Evolutionary conservation across 345 rosid genomes (phyloP).

Genomic region (Eucalyptus leucophloia): DNA sequence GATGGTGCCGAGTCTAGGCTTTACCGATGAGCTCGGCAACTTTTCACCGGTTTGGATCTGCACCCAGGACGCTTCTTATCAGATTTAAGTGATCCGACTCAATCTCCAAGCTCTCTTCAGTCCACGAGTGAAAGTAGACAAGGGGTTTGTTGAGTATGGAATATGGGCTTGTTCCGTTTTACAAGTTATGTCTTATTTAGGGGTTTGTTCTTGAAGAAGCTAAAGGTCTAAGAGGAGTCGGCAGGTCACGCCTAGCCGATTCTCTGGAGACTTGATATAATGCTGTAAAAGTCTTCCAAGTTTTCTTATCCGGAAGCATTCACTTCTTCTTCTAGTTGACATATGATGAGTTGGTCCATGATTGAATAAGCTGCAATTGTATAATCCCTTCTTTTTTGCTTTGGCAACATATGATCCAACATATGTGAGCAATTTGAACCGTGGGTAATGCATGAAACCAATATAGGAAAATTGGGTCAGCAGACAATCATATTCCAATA

Average conservation of each 20-base stretch:
- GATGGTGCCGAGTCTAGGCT: background rate
- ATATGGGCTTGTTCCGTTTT: background rate
- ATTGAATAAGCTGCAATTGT: background rate
- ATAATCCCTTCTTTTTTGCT: background rate
- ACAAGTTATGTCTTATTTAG: background rate
- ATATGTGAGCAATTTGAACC: background rate
- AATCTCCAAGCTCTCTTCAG: background rate
- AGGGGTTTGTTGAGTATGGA: background rate
- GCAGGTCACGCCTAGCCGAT: background rate
- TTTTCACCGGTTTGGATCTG: background rate
- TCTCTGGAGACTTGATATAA: background rate
- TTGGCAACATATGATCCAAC: background rate
- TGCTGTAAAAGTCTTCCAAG: background rate
- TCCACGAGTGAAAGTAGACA: background rate
- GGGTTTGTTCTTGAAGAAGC: background rate
- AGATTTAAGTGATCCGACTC: background rate
- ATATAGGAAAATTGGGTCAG: background rate
- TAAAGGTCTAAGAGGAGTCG: background rate
- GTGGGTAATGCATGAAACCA: fast-evolving
- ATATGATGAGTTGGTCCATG: background rate
- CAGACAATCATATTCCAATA: background rate
- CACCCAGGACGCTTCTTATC: background rate
- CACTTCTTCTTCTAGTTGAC: background rate
- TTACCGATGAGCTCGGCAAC: background rate
- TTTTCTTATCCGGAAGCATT: background rate